A percentile compares a stretch with the other conserved stretches of the same genome.
phyloP scores from a whole-genome alignment of 1,284 basidiomycete genomes.

The Amylostereum areolatum region DNA sequence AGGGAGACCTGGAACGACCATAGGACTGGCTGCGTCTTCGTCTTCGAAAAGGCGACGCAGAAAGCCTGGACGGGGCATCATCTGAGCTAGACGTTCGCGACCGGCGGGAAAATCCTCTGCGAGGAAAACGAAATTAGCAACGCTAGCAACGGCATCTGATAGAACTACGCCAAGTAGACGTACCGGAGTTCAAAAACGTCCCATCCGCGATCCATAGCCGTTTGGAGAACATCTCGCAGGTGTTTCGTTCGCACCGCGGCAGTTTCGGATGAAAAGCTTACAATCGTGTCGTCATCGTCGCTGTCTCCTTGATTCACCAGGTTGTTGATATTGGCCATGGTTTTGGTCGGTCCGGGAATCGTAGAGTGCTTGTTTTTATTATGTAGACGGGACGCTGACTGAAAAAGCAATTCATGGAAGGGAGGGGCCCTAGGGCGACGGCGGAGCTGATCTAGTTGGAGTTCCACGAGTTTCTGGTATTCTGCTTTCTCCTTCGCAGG shows the following conservation, averaged over 20 bases:
- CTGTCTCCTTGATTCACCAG: constrained; percentile 25
- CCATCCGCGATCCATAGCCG: constrained; percentile 52
- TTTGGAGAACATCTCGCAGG: constrained; percentile 51
- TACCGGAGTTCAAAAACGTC: constrained; percentile 47
- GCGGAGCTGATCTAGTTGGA: background rate
- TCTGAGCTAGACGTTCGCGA: background rate
- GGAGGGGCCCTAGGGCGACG: background rate
- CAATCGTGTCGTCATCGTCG: constrained; percentile 44
- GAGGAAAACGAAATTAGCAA: background rate
- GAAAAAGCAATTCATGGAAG: background rate
- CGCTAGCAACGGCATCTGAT: background rate
- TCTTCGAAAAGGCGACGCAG: constrained; percentile 13
- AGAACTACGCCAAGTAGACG: constrained; percentile 10
- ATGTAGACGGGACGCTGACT: background rate
- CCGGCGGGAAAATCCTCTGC: constrained; percentile 2
- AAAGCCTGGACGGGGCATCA: background rate
- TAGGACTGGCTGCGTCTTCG: constrained; percentile 26
- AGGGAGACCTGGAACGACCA: constrained; percentile 47
- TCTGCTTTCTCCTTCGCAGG: background rate
- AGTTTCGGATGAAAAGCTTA: constrained; percentile 49
- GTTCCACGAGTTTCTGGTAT: background rate
- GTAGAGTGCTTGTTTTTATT: background rate
- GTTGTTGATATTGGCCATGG: background rate
- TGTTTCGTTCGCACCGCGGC: constrained; percentile 59
- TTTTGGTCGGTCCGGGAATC: background rate